Evolutionary conservation across 176 grass and related monocot species (phyloP).

Genomic region (Typha latifolia): DNA sequence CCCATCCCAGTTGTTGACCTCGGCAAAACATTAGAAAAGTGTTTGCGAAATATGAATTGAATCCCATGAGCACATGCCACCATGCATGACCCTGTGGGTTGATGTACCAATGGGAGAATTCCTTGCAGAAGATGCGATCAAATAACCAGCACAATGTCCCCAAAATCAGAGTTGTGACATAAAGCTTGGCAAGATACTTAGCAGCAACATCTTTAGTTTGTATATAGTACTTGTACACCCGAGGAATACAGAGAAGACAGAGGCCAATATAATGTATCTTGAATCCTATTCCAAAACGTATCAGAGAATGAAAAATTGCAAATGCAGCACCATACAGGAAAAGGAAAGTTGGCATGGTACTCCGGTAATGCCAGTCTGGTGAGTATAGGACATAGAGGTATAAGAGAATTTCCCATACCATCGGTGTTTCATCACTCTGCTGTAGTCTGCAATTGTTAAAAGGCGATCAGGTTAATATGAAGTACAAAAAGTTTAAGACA

Average conservation of each 20-base stretch:
- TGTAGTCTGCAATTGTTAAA: constrained; percentile 37
- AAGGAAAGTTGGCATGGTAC: constrained; percentile 82
- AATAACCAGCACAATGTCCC: constrained; percentile 53
- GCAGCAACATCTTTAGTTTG: constrained; percentile 58
- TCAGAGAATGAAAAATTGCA: constrained; percentile 53
- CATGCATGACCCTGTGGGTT: constrained; percentile 80
- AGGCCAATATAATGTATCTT: constrained; percentile 70
- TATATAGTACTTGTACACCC: constrained; percentile 96
- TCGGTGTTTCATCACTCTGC: constrained; percentile 85
- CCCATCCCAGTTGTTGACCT: constrained; percentile 62
- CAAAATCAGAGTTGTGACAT: constrained; percentile 44
- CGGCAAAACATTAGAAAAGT: constrained; percentile 82
- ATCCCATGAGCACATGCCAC: constrained; percentile 88
- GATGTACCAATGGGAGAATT: constrained; percentile 59
- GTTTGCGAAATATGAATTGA: constrained; percentile 84
- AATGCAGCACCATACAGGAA: constrained; percentile 72
- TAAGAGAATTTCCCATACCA: constrained; percentile 82
- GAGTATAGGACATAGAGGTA: constrained; percentile 81
- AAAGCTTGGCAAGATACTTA: constrained; percentile 65
- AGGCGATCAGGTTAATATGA: not conserved
- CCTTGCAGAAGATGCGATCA: constrained; percentile 67
- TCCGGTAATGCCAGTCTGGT: constrained; percentile 78
- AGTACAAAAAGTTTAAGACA: not conserved
- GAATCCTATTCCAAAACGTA: constrained; percentile 62
- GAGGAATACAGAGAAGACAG: constrained; percentile 72